Evolutionary conservation across 805 yeast species (phyloP).

Genomic region (Hanseniaspora singularis): DNA sequence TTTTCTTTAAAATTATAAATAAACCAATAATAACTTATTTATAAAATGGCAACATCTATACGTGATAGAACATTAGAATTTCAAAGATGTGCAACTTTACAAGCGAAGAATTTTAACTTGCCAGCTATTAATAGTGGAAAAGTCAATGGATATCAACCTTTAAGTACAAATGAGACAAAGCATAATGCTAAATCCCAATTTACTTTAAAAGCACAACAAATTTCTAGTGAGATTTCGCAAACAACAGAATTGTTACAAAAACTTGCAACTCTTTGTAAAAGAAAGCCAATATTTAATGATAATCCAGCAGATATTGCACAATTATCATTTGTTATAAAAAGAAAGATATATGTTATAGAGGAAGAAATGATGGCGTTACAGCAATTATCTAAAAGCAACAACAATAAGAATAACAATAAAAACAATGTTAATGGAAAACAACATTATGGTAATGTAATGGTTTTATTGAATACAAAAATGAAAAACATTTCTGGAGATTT

Average conservation of each 20-base stretch:
- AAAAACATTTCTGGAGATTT: constrained; percentile 87
- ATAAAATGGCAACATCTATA: constrained; percentile 21
- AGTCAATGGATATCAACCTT: constrained; percentile 9
- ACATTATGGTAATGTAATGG: constrained; percentile 78
- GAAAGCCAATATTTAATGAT: constrained; percentile 86
- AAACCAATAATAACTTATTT: neutral
- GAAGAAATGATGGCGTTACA: constrained; percentile 73
- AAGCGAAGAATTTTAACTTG: constrained; percentile 45
- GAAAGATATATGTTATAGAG: constrained; percentile 40
- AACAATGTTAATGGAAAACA: constrained; percentile 48
- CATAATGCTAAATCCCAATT: constrained; percentile 46
- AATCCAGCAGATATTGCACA: constrained; percentile 89
- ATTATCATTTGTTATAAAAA: constrained; percentile 61
- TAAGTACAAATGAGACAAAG: too few relatives aligned
- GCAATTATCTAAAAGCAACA: constrained; percentile 28
- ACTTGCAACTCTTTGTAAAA: constrained; percentile 70
- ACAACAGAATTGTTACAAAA: constrained; percentile 72
- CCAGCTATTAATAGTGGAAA: neutral
- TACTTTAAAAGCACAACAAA: constrained; percentile 56
- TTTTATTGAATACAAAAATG: constrained; percentile 74
- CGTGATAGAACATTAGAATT: constrained; percentile 88
- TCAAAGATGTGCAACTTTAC: constrained; percentile 76
- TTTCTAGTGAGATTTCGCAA: constrained; percentile 80
- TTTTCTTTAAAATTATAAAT: neutral
- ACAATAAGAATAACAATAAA: constrained; percentile 30